Conservation (phyloP, 106 monocot species). For the Dendrobium chrysotoxum region DNA sequence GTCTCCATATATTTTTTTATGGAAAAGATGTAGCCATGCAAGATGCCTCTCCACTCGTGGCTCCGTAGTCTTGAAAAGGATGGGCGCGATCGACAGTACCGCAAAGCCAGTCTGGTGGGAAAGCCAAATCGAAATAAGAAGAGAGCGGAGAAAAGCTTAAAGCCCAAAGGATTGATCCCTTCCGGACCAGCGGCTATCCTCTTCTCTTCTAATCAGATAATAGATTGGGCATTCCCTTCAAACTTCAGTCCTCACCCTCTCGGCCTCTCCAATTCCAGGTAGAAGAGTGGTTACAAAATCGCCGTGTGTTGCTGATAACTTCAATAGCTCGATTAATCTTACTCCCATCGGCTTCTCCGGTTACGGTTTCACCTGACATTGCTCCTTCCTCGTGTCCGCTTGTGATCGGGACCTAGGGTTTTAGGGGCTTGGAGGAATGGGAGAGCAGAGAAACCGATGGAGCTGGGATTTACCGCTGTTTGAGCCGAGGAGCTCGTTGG, state of each 20-base stretch:
- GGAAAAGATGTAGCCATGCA: no score
- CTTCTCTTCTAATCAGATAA: neutral
- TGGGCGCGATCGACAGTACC: neutral
- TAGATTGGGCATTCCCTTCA: neutral
- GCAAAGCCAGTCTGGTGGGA: neutral
- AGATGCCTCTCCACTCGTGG: neutral
- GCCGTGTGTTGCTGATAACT: neutral
- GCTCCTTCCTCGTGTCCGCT: neutral
- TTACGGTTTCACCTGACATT: neutral
- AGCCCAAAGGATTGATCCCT: neutral
- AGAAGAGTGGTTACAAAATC: neutral
- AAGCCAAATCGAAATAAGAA: neutral
- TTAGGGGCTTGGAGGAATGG: conserved; percentile 24
- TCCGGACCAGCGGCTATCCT: neutral
- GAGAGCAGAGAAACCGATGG: conserved; percentile 75
- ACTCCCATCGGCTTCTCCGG: neutral
- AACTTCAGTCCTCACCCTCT: neutral
- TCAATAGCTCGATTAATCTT: neutral
- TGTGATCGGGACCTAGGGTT: conserved; percentile 19
- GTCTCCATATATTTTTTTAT: no score
- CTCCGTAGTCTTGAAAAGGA: neutral
- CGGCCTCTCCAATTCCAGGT: neutral
- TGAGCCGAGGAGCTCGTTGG: conserved; percentile 49
- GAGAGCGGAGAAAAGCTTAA: neutral
- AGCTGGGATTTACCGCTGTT: conserved; percentile 89